Percentiles rank a stretch among this genome's conserved stretches.
Conservation (phyloP, 371 early-diverging fungal species). For the Zychaea mexicana region DNA sequence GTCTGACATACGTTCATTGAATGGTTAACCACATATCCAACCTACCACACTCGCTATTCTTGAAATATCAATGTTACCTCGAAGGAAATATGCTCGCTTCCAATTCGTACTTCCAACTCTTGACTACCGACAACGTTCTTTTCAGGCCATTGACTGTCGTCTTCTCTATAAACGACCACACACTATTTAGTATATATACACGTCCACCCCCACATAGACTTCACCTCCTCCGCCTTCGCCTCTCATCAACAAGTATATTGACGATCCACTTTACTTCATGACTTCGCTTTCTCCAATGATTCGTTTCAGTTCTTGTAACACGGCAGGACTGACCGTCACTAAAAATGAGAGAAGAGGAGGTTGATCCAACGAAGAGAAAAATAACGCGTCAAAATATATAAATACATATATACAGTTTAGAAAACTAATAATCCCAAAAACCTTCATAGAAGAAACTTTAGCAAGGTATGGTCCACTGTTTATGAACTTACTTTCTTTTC, state of each 20-base stretch:
- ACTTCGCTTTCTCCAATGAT: slow-evolving; percentile 91
- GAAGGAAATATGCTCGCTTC: slow-evolving; percentile 92
- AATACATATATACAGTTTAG: too few relatives aligned
- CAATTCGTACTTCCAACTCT: slow-evolving; percentile 91
- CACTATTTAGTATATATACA: too few relatives aligned
- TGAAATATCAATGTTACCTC: slow-evolving; percentile 60
- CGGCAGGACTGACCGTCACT: slow-evolving; percentile 80
- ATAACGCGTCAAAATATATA: too few relatives aligned
- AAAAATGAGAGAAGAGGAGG: background rate
- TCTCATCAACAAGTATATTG: too few relatives aligned
- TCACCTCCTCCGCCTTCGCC: background rate
- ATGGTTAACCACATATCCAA: background rate
- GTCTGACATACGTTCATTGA: slow-evolving; percentile 56
- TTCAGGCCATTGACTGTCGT: slow-evolving; percentile 91
- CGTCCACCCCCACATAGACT: too few relatives aligned
- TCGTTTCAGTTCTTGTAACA: slow-evolving; percentile 85
- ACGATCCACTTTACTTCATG: slow-evolving; percentile 66
- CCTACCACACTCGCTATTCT: background rate
- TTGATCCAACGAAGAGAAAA: background rate
- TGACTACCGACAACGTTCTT: slow-evolving; percentile 91
- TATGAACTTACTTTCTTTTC: slow-evolving; percentile 82
- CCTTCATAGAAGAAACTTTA: too few relatives aligned
- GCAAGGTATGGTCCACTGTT: too few relatives aligned
- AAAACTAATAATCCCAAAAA: too few relatives aligned
- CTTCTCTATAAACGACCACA: slow-evolving; percentile 64